Evolutionary conservation across 495 filamentous ascomycete genomes (phyloP).

Genomic region (Podospora pseudocomata): DNA sequence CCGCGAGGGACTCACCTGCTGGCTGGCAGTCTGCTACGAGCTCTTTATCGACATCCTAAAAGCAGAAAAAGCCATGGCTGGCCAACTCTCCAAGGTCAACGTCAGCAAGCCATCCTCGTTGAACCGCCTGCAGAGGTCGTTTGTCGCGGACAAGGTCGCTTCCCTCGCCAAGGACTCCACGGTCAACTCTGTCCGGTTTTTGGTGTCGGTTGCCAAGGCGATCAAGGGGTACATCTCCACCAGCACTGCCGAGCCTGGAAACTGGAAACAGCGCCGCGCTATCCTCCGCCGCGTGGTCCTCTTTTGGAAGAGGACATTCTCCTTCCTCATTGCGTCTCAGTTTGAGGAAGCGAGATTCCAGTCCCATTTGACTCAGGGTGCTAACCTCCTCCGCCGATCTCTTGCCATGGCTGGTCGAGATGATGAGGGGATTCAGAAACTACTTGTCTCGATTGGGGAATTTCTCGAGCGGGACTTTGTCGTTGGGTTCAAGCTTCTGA

Average conservation of each 20-base stretch:
- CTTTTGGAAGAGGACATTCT: slow-evolving; percentile 58
- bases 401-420: slow-evolving; percentile 20
- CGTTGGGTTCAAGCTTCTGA: slow-evolving; percentile 58
- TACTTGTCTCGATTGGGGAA: slow-evolving; percentile 31
- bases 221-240: slow-evolving; percentile 34
- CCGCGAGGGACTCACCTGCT: slow-evolving; percentile 35
- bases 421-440: slow-evolving; percentile 22
- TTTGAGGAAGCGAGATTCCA: slow-evolving; percentile 56
- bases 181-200: slow-evolving; percentile 40
- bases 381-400: slow-evolving; percentile 29
- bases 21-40: slow-evolving; percentile 50
- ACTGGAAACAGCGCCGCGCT: slow-evolving; percentile 34
- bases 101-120: slow-evolving; percentile 57
- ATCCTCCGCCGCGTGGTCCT: slow-evolving; percentile 47
- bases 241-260: slow-evolving; percentile 20
- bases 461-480: slow-evolving; percentile 43
- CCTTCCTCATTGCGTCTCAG: slow-evolving; percentile 34
- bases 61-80: slow-evolving; percentile 29
- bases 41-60: slow-evolving; percentile 44
- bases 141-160: slow-evolving; percentile 54
- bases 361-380: slow-evolving; percentile 45
- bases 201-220: slow-evolving; percentile 31
- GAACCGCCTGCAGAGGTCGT: slow-evolving; percentile 67
- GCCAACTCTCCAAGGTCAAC: slow-evolving; percentile 34
- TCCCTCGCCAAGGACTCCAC: slow-evolving; percentile 65